Conservation (phyloP, 495 filamentous ascomycete species). For the Aspergillus avenaceus region DNA sequence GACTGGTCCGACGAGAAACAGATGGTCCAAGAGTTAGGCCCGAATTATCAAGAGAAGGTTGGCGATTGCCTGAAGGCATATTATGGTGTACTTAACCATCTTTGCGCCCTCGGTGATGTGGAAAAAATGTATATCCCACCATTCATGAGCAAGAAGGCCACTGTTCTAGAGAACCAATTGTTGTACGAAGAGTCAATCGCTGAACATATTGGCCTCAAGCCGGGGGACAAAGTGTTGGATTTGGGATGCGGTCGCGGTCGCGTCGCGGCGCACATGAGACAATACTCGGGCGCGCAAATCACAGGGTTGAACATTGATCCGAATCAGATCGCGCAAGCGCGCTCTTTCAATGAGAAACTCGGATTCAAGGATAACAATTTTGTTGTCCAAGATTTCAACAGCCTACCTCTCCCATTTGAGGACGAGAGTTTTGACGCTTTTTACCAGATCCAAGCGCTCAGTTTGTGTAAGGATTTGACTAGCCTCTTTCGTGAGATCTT, state of each 20-base stretch:
- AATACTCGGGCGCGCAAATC: slow-evolving; percentile 49
- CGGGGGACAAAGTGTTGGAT: slow-evolving; percentile 52
- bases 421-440: slow-evolving; percentile 56
- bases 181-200: slow-evolving; percentile 59
- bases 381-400: slow-evolving; percentile 55
- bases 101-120: slow-evolving; percentile 62
- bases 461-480: slow-evolving; percentile 53
- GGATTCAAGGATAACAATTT: slow-evolving; percentile 49
- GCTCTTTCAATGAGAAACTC: slow-evolving; percentile 44
- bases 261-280: slow-evolving; percentile 59
- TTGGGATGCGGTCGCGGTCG: slow-evolving; percentile 58
- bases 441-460: slow-evolving; percentile 62
- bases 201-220: slow-evolving; percentile 44
- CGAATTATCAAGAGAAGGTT: slow-evolving; percentile 54
- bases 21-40: slow-evolving; percentile 54
- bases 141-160: slow-evolving; percentile 54
- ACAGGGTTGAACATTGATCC: slow-evolving; percentile 61
- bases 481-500: slow-evolving; percentile 51
- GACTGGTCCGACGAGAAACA: slow-evolving; percentile 58
- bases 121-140: slow-evolving; percentile 69
- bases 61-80: slow-evolving; percentile 58
- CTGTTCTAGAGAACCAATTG: slow-evolving; percentile 48
- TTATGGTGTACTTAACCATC: slow-evolving; percentile 61
- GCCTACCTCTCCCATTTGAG: slow-evolving; percentile 53
- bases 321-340: slow-evolving; percentile 56